phyloP scores from a whole-genome alignment of 768 basidiomycete genomes.

The Psilocybe cubensis region DNA sequence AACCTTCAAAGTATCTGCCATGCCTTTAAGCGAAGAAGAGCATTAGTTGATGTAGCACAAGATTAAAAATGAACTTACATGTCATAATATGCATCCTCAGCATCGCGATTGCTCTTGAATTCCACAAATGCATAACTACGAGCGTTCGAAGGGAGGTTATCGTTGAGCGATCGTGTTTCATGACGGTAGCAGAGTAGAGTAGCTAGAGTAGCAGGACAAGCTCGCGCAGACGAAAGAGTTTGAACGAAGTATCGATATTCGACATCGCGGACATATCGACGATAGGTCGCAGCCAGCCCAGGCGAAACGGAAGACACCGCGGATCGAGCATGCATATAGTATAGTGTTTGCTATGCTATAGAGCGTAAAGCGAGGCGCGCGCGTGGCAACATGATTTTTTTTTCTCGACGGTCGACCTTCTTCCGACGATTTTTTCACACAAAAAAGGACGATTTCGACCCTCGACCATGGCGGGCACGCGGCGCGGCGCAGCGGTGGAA shows the following conservation, averaged over 20 bases:
- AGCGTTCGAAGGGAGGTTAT: slow-evolving; percentile 24
- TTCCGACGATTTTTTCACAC: background rate
- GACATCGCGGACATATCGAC: slow-evolving; percentile 15
- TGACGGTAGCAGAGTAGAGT: background rate
- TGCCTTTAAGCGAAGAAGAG: slow-evolving; percentile 27
- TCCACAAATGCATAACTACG: slow-evolving; percentile 44
- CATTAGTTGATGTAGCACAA: background rate
- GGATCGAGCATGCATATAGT: background rate
- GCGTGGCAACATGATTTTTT: background rate
- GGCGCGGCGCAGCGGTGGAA: slow-evolving; percentile 26
- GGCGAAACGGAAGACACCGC: background rate
- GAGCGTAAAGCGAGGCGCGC: background rate
- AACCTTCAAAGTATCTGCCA: slow-evolving; percentile 41
- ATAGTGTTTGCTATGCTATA: background rate
- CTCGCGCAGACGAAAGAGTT: slow-evolving; percentile 15
- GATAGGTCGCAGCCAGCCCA: slow-evolving; percentile 3
- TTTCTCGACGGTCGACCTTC: slow-evolving; percentile 1
- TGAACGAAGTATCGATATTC: slow-evolving; percentile 15
- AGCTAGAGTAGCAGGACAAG: slow-evolving; percentile 18
- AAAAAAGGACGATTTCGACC: slow-evolving; percentile 1
- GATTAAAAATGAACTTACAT: slow-evolving; percentile 28
- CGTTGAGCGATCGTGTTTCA: slow-evolving; percentile 37
- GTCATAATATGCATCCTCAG: slow-evolving; percentile 42
- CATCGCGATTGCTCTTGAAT: slow-evolving; percentile 38
- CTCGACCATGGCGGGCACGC: slow-evolving; percentile 8